Evolutionary conservation across 2,329 filamentous ascomycete species (phyloP), one percentile per base, ranked within the genome.

Genomic region (Beauveria varroae): DNA sequence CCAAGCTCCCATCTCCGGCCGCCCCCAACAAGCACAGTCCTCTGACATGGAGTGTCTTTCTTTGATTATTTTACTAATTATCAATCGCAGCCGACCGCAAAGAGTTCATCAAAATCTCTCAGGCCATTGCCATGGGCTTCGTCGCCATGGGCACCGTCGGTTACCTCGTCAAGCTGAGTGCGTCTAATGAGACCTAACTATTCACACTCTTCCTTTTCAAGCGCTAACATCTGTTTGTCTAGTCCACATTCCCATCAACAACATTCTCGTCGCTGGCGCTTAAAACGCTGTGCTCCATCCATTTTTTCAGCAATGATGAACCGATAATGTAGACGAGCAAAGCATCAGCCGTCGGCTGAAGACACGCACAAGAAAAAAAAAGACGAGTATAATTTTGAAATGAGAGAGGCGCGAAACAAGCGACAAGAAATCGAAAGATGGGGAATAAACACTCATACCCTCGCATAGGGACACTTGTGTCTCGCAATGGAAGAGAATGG

Each of bases 181-280:
- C 55, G 81, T 66, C 12, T 8, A 20, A 30, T 56, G 26, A 47
- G 18, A 20, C n/a, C 20, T 30, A 10, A 12, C 16, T 40, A 4
- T n/a, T 5, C 9, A 14, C 16, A 20, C 5, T 30, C 7, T 18
- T 30, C 46, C 43, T 3, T 2, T 3, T 4, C 9, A 57, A 12
- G 14, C 47, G 34, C 55, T 63, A n/a, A 50, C 40, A 30, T n/a
- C n/a, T 28, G 10, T 16, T 40, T 18, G 14, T n/a, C 16, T 61
- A 86, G 83, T 88, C 65, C 86, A 88, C 73, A 87, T 88, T 54
- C 86, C 86, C 65, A 81, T 89, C 65, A 88, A 88, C 81, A 85
- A 87, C 73, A 84, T 88, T 63, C 80, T 89, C 62, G 86, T 89
- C 65, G 85, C 84, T 63, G 85, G 83, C 73, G 85, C 85, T 72